These are phyloP conservation scores for Aspergillus transmontanensis DNA, from an alignment of 2,329 filamentous ascomycete species.

Conservation along the genomic window DNA sequence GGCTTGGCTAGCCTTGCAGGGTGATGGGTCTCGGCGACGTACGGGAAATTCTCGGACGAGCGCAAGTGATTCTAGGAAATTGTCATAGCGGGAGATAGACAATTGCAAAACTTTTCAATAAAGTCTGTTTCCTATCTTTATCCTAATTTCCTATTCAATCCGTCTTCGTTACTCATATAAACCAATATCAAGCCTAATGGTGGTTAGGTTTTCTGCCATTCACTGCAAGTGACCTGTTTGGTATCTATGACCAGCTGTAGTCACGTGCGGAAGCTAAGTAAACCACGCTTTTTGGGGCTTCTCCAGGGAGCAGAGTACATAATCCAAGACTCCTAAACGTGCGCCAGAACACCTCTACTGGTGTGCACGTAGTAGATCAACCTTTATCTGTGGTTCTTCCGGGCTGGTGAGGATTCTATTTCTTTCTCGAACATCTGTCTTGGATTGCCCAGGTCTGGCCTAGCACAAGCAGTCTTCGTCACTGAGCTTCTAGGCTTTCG, in stretches of 20 bases:
- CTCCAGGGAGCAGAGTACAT: conserved; percentile 11
- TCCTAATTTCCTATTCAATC: background rate
- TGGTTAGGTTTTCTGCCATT: background rate
- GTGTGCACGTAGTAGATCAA: conserved; percentile 15
- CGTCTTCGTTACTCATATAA: background rate
- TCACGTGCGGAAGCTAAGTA: conserved; percentile 27
- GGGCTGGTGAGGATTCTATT: background rate
- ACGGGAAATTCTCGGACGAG: background rate
- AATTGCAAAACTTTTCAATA: background rate
- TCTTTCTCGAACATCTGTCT: background rate
- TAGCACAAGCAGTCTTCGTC: background rate
- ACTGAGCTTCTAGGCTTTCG: background rate
- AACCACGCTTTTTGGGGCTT: conserved; percentile 26
- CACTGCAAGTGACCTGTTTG: background rate
- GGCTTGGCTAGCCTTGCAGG: background rate
- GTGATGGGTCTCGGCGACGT: background rate
- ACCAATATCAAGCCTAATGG: background rate
- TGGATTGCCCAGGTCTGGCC: background rate
- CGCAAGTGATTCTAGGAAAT: background rate
- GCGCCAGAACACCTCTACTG: conserved; percentile 15
- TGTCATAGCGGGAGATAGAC: background rate
- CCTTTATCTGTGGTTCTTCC: background rate
- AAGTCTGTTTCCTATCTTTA: background rate
- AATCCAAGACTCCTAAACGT: conserved; percentile 21
- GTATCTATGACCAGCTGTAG: conserved; percentile 6